Evolutionary conservation across 768 basidiomycete species (phyloP), one percentile per base, ranked within the genome.

Genomic region (Sarcodon sp.): DNA sequence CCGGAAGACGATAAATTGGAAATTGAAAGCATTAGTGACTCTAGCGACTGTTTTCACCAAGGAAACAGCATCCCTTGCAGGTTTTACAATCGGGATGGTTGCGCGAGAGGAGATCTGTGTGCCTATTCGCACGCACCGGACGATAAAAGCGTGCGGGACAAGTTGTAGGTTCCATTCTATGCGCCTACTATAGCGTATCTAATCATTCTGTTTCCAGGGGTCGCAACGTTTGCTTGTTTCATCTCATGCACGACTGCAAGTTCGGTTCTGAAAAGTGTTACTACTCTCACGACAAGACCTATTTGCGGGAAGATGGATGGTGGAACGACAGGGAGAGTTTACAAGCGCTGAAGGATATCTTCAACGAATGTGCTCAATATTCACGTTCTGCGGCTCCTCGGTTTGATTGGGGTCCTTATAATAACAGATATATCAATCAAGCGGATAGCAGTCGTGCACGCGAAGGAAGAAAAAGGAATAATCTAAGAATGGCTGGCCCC

Each of bases 21-120:
- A 27, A 57, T 67, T 43, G 69, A 65, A 7, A 67, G 68, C 1
- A 62, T 67, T 7, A 76, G 73, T 0, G 77, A 78, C 56, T 73
- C 73, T 9, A 76, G 73, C 45, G 77, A 79, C 53, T 76, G 66
- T 50, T 61, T 64, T 35, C 76, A 77, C 50, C 56, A 55, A 1
- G 77, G 77, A 4, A 78, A 75, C 44, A 68, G 69, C 3, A 64
- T 68, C 2, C 70, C 77, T 0, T 80, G 78, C 57, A 65, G 70
- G 41, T 75, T 73, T 55, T 77, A 79, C 56, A 80, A 80, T 48
- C 75, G 71, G 50, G 63, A 66, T 13, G 73, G 72, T 0, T 79
- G 77, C 54, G 57, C 50, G 8, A 61, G 66, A 3, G 73, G 76
- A 0, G 45, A 15, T 7, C 48, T 52, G 1, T 80, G 78, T 53